These are phyloP conservation scores for Rhynchosporium secalis DNA, from an alignment of 2,329 filamentous ascomycete genomes.

Conservation along the genomic window DNA sequence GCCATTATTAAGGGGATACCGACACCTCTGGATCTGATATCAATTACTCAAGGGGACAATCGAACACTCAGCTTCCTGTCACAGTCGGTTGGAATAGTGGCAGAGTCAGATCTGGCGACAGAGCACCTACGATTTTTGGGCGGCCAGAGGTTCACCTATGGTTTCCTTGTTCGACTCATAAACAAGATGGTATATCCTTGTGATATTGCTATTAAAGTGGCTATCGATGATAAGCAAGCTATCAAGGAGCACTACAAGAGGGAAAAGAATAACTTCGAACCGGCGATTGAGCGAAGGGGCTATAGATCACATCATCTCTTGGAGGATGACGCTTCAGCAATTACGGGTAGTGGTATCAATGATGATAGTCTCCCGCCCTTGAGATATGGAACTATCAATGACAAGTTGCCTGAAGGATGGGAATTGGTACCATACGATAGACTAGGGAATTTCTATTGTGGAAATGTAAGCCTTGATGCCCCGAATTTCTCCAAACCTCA, in stretches of 20 bases:
- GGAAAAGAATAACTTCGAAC: constrained; percentile 41
- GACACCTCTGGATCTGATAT: constrained; percentile 83
- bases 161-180: constrained; percentile 75
- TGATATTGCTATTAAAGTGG: constrained; percentile 83
- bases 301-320: constrained; percentile 30
- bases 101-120: constrained; percentile 85
- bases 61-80: constrained; percentile 86
- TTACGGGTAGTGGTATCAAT: constrained; percentile 30
- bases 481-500: neutral
- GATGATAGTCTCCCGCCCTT: constrained; percentile 66
- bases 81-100: constrained; percentile 85
- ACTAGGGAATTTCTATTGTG: constrained; percentile 89
- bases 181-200: constrained; percentile 81
- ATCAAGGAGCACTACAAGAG: constrained; percentile 73
- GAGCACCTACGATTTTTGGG: constrained; percentile 96
- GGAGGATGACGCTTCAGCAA: constrained; percentile 40
- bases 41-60: constrained; percentile 76
- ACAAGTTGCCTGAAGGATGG: constrained; percentile 78
- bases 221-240: constrained; percentile 70
- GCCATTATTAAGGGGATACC: constrained; percentile 83
- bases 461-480: constrained; percentile 62
- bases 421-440: constrained; percentile 70
- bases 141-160: constrained; percentile 77
- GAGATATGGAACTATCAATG: constrained; percentile 76
- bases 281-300: constrained; percentile 35